These are phyloP conservation scores for Penicillium tannophilum DNA, from an alignment of 495 filamentous ascomycete species.

Conservation along the genomic window DNA sequence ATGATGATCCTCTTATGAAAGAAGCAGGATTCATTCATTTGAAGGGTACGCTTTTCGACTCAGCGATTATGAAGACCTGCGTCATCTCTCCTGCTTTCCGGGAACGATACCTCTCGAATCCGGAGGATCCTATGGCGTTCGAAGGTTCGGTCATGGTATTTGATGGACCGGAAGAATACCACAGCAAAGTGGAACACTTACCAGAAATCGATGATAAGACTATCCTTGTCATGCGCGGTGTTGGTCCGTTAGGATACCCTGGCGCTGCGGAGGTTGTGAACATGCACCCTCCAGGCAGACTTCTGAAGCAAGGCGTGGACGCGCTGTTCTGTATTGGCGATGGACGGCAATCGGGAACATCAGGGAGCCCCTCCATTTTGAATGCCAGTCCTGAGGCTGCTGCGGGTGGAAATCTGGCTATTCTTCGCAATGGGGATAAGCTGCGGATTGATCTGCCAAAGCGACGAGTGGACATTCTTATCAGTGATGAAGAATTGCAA, in stretches of 20 bases:
- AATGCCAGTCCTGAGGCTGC: conserved; percentile 62
- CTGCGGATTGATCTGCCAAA: conserved; percentile 58
- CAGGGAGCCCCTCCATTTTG: conserved; percentile 56
- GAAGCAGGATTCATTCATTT: conserved; percentile 56
- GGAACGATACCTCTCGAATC: conserved; percentile 48
- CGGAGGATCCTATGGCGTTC: conserved; percentile 54
- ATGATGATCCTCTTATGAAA: conserved; percentile 46
- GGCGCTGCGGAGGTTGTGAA: conserved; percentile 60
- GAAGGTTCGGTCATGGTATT: conserved; percentile 54
- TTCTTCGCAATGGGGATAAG: conserved; percentile 56
- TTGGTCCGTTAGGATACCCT: conserved; percentile 56
- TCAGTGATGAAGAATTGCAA: conserved; percentile 63
- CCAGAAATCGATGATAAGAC: conserved; percentile 49
- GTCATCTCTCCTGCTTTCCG: conserved; percentile 54
- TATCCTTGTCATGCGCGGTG: conserved; percentile 56
- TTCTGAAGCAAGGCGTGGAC: conserved; percentile 49
- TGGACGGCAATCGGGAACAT: conserved; percentile 57
- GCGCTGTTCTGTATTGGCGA: conserved; percentile 59
- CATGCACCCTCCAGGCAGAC: conserved; percentile 53
- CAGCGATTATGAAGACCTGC: conserved; percentile 60
- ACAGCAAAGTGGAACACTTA: conserved; percentile 48
- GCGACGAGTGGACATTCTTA: conserved; percentile 54
- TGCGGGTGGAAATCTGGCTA: conserved; percentile 59
- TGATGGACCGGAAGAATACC: conserved; percentile 57
- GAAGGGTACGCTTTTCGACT: conserved; percentile 53